These are phyloP conservation scores for Cutaneotrichosporon cavernicola DNA, from an alignment of 1,284 basidiomycete species.

Conservation along the genomic window DNA sequence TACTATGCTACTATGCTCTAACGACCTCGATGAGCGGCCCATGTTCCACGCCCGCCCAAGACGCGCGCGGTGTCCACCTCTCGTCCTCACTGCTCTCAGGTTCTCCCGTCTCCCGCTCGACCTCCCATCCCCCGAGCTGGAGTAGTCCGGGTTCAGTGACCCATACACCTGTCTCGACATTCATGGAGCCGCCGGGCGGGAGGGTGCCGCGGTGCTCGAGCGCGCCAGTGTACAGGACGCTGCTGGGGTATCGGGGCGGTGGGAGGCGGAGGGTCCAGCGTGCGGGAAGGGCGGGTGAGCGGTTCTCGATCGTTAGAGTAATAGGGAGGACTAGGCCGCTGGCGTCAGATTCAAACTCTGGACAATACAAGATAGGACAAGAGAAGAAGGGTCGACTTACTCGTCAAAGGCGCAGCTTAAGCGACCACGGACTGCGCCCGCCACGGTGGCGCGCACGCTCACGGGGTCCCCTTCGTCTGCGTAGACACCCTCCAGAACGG, in stretches of 20 bases:
- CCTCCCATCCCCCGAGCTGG: slow-evolving; percentile 37
- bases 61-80: slow-evolving; percentile 13
- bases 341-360: background rate
- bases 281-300: slow-evolving; percentile 37
- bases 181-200: slow-evolving; percentile 15
- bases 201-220: slow-evolving; percentile 35
- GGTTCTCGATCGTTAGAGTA: slow-evolving; percentile 64
- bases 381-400: background rate
- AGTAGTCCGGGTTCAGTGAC: slow-evolving; percentile 31
- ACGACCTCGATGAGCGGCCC: slow-evolving; percentile 15
- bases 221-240: slow-evolving; percentile 28
- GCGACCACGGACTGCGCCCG: slow-evolving; percentile 15
- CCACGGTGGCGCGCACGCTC: slow-evolving; percentile 38
- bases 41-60: slow-evolving; percentile 5
- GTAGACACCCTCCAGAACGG: slow-evolving; percentile 69
- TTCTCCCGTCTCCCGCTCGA: slow-evolving; percentile 21
- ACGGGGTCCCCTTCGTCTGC: slow-evolving; percentile 74
- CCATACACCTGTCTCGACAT: slow-evolving; percentile 30
- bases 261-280: slow-evolving; percentile 41
- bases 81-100: background rate
- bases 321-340: slow-evolving; percentile 64
- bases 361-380: background rate
- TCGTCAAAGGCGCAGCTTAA: background rate
- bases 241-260: slow-evolving; percentile 3
- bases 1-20: background rate